Evolutionary conservation across 495 filamentous ascomycete species (phyloP), one percentile per base, ranked within the genome.

Genomic region (Penicillium maclennaniae): DNA sequence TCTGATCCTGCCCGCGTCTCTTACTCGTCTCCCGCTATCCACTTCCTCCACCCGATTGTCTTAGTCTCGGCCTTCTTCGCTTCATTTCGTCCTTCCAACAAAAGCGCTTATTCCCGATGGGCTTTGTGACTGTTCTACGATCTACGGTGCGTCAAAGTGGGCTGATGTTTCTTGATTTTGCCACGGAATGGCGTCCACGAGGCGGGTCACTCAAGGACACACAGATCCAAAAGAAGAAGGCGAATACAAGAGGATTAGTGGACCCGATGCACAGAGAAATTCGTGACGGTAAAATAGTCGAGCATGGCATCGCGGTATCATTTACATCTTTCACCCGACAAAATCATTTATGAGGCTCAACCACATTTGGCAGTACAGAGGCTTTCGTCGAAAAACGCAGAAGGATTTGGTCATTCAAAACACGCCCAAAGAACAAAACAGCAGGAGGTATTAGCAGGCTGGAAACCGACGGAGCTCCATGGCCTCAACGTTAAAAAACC

Each of bases 281-380:
- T 44, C 42, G 20, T 44, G 15, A 9, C 58, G 54, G 49, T 59
- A 63, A 67, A 61, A 64, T 67, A 70, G 55, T 69, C 51, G 60
- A 72, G 70, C 66, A 71, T 63, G 59, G 47, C 65, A 69, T 68
- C 62, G 65, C 61, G 71, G 63, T 70, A 73, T 76, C 73, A 74
- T 74, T 70, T 76, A 74, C 73, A 76, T 73, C 66, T 72, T 34
- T 69, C 66, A 59, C 63, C 53, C 61, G 59, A 56, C 40, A 59
- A 54, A 61, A 64, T 34, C 23, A 12, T 59, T 60, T 60, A 60
- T 54, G 53, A 34, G 49, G 54, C 48, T 36, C 48, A 31, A 31
- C 39, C 40, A 39, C 39, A 36, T 42, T 45, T 34, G 31, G 43
- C 49, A 52, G 49, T 28, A 19, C 17, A 52, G 43, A 20, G 43